These are phyloP conservation scores for Scenedesmus sp. DNA, from an alignment of 163 green algal species.

Conservation along the genomic window DNA sequence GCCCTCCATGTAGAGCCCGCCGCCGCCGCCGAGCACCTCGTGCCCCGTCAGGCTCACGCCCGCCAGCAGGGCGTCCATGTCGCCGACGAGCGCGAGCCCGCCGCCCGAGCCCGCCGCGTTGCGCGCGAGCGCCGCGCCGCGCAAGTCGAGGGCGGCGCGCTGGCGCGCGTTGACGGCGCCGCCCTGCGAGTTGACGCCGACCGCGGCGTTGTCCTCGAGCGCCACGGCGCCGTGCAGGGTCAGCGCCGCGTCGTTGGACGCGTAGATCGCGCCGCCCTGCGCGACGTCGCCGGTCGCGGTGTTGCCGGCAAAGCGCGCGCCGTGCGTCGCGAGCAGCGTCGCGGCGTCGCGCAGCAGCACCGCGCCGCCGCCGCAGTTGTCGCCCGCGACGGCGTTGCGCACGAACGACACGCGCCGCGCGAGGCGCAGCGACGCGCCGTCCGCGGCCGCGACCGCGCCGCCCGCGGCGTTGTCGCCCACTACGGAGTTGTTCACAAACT, in stretches of 20 bases:
- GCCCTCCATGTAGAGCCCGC: neutral
- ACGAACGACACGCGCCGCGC: neutral
- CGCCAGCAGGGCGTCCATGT: neutral
- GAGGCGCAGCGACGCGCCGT: neutral
- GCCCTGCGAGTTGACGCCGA: slow-evolving; percentile 1
- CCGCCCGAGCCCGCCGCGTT: neutral
- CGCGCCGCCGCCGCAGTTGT: slow-evolving; percentile 3
- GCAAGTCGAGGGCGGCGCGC: neutral
- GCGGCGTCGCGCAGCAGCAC: neutral
- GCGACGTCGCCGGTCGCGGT: neutral
- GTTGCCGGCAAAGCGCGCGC: neutral
- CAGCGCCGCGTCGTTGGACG: neutral
- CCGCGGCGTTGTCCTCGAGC: neutral
- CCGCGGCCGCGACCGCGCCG: neutral
- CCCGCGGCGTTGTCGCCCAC: neutral
- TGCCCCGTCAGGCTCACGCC: neutral
- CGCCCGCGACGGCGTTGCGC: neutral
- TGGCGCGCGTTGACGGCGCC: slow-evolving; percentile 7
- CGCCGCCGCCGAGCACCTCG: neutral
- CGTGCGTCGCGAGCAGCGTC: neutral
- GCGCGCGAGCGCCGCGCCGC: neutral
- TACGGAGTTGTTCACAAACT: neutral
- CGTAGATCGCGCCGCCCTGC: slow-evolving; percentile 1
- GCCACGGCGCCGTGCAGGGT: neutral
- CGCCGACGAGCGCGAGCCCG: neutral